These are phyloP conservation scores for Cryptococcus sp. DNA, from an alignment of 1,284 basidiomycete species.

Conservation along the genomic window DNA sequence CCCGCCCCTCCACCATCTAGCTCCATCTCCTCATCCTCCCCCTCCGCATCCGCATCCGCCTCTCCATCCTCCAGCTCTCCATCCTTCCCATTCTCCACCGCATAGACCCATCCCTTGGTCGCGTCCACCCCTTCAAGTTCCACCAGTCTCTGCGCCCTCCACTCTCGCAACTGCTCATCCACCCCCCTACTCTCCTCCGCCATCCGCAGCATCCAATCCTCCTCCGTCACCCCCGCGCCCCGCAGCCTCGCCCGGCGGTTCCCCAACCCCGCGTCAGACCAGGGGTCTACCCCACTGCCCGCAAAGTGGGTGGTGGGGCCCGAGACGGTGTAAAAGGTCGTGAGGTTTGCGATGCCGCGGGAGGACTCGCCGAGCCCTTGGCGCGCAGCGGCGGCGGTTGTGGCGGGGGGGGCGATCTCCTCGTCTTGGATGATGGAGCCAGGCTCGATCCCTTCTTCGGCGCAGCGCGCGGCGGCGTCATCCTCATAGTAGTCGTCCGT, in stretches of 20 bases:
- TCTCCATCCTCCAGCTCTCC: slow-evolving; percentile 25
- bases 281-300: slow-evolving; percentile 73
- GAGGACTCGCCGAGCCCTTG: slow-evolving; percentile 42
- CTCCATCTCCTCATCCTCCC: slow-evolving; percentile 2
- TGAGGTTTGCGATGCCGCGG: slow-evolving; percentile 32
- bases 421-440: slow-evolving; percentile 78
- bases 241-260: slow-evolving; percentile 52
- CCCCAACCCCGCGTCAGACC: slow-evolving; percentile 73
- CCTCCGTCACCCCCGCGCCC: slow-evolving; percentile 68
- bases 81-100: slow-evolving; percentile 12
- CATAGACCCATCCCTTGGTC: slow-evolving; percentile 36
- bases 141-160: slow-evolving; percentile 60
- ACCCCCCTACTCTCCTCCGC: slow-evolving; percentile 63
- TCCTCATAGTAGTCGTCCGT: slow-evolving; percentile 94
- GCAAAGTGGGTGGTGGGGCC: slow-evolving; percentile 86
- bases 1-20: not conserved
- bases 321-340: slow-evolving; percentile 68
- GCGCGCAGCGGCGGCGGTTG: slow-evolving; percentile 31
- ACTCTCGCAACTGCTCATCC: slow-evolving; percentile 62
- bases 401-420: slow-evolving; percentile 42
- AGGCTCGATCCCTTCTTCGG: slow-evolving; percentile 66
- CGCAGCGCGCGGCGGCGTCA: slow-evolving; percentile 67
- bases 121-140: slow-evolving; percentile 46
- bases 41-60: slow-evolving; percentile 30
- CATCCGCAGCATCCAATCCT: slow-evolving; percentile 84